These are phyloP conservation scores for Zoysia pacifica DNA, from an alignment of 176 grass and related monocot genomes.

Conservation along the genomic window DNA sequence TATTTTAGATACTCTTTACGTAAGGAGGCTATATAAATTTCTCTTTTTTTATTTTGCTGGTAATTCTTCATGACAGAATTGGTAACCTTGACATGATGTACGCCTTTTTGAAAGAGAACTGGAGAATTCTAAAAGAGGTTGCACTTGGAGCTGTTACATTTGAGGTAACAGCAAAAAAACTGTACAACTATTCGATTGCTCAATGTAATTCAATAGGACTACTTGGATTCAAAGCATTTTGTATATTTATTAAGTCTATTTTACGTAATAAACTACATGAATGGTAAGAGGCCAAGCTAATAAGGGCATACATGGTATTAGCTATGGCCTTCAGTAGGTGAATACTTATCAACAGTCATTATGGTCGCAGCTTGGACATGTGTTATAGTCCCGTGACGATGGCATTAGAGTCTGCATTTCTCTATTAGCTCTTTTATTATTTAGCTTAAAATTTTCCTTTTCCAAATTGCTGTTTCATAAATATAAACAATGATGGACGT, in stretches of 20 bases:
- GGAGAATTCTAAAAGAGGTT: constrained; percentile 81
- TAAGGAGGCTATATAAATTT: no score
- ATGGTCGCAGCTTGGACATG: no score
- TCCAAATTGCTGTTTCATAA: no score
- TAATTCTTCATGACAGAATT: constrained; percentile 72
- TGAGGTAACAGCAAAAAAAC: constrained; percentile 54
- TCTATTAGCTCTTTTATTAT: no score
- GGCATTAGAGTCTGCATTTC: no score
- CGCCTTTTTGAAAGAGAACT: constrained; percentile 72
- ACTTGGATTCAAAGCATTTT: background rate
- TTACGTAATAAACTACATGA: background rate
- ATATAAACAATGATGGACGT: no score
- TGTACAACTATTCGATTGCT: background rate
- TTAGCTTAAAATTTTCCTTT: no score
- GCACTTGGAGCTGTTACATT: constrained; percentile 76
- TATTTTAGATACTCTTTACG: no score
- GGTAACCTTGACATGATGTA: constrained; percentile 84
- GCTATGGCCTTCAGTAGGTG: background rate
- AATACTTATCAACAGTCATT: no score
- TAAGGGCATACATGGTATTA: background rate
- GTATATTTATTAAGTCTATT: constrained; percentile 21
- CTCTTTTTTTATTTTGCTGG: constrained; percentile 50
- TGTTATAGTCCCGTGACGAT: no score
- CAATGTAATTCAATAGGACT: constrained; percentile 4
- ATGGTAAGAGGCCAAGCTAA: background rate